Base-by-base conservation (phyloP, 1,284 basidiomycete genomes). In the Coriolopsis trogii region DNA sequence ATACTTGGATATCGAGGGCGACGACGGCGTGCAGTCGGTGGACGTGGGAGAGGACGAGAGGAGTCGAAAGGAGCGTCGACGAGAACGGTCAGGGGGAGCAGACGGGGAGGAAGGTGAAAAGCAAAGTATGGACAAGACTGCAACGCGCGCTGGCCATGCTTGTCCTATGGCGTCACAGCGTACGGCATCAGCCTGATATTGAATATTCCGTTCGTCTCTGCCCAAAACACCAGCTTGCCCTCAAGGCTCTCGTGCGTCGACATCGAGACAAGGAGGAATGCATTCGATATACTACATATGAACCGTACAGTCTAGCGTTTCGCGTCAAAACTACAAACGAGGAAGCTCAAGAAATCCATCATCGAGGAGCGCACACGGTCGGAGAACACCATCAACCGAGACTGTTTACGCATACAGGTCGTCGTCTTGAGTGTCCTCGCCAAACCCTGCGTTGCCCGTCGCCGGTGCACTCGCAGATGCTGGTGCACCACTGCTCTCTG, bases 341-440 rank as follows among this genome's bases (percentile, higher is more conserved):
- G 26, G 36, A 48, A 56, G 33, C 41, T 43, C 49, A 53, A 39
- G 49, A 46, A 21, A 53, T 51, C 54, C 48, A 48, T 28, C 53
- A 48, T 13, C 34, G 15, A 26, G 24, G 23, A 21, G 37, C 28
- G n/a, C 41, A 37, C 10, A 37, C 15, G 36, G 49, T 28, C 31
- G 31, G 31, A 51, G 20, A 23, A 23, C 39, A 28, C n/a, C n/a
- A n/a, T n/a, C n/a, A n/a, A n/a, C n/a, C n/a, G 31, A 25, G 23
- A 25, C 37, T 28, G 18, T 36, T 74, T 70, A 89, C 56, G 92
- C 91, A 64, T 94, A 95, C 65, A 95, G 70, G 68, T 95, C 94
- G 59, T 96, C 93, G 63, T 95, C 93, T 39, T 82, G 86, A 26
- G 82, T 76, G 49, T 93, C 90, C 57, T 90, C 87, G 25, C 81